Conservation (phyloP, 1,284 basidiomycete species). For the Moesziomyces globuligerus region DNA sequence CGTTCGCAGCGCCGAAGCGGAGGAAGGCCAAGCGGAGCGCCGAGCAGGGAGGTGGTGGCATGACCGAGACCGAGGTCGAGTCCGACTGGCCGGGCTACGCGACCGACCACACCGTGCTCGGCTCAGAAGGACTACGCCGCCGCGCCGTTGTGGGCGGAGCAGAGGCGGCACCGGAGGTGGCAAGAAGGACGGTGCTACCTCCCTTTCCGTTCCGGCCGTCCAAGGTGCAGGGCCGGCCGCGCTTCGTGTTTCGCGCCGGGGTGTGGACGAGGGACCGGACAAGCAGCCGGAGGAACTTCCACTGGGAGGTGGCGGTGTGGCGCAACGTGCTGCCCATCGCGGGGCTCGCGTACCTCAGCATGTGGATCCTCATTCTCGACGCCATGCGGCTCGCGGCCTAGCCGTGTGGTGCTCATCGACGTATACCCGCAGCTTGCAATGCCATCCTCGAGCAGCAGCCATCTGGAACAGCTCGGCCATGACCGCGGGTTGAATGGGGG, state of each 20-base stretch:
- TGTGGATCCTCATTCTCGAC: constrained; percentile 58
- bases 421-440: constrained; percentile 12
- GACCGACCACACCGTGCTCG: constrained; percentile 33
- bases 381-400: constrained; percentile 28
- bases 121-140: constrained; percentile 13
- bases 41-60: constrained; percentile 1
- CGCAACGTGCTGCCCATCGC: constrained; percentile 63
- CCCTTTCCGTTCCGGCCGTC: constrained; percentile 16
- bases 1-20: constrained; percentile 23
- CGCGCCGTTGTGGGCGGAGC: too few relatives aligned
- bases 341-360: constrained; percentile 56
- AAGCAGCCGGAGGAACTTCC: constrained; percentile 58
- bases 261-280: constrained; percentile 24
- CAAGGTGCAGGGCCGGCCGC: constrained; percentile 13
- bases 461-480: too few relatives aligned
- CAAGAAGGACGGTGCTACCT: constrained; percentile 13
- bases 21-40: background rate
- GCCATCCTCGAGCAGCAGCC: too few relatives aligned
- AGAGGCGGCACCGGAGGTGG: background rate
- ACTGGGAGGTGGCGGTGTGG: constrained; percentile 66
- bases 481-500: too few relatives aligned
- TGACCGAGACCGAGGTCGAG: constrained; percentile 39
- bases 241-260: constrained; percentile 18
- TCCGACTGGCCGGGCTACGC: constrained; percentile 41
- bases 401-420: background rate